Base-by-base conservation (phyloP, 2,329 filamentous ascomycete genomes). In the Pseudocercospora macadamiae region DNA sequence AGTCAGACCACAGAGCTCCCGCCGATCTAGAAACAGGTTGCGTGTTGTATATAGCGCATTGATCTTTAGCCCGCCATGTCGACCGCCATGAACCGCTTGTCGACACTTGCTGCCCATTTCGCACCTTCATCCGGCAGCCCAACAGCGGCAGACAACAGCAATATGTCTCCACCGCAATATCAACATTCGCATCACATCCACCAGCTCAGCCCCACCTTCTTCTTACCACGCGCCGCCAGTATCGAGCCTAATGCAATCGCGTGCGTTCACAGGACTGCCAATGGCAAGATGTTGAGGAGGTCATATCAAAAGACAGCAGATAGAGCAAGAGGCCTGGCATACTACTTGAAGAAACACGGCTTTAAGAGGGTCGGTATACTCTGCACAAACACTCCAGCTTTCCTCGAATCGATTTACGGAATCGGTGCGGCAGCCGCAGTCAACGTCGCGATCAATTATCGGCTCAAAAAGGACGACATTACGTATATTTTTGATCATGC, bases 341-440 rank as follows among this genome's bases (percentile, higher is more conserved):
- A 96, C 76, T 97, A 89, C 73, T 73, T 99, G 57, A 84, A 84
- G 66, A 90, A 90, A 73, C 85, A 90, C 70, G 82, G 84, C 3
- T 86, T 86, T 70, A 88, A 86, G 69, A 83, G 90, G 60, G 89
- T 97, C 4, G 95, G 95, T 5, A 88, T 99, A 48, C 80, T 99
- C 9, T 88, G 87, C 7, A 90, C 95, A 2, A 99, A 99, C 73
- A 99, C 95, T 1, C 95, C 95, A 0, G 93, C 93, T 0, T 97
- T 97, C 69, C 80, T 99, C 25, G 93, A 97, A 76, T 85, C 87
- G 5, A 90, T 96, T 62, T 99, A 91, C 71, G 95, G 90, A 1
- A 89, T 97, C 66, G 88, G 87, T 0, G 93, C 90, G 1, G 90
- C 90, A 0, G 91, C 91, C 1, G 90, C 82, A 6, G 84, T 96